Base-by-base conservation (phyloP, 2,329 filamentous ascomycete species). In the Fusarium concolor region DNA sequence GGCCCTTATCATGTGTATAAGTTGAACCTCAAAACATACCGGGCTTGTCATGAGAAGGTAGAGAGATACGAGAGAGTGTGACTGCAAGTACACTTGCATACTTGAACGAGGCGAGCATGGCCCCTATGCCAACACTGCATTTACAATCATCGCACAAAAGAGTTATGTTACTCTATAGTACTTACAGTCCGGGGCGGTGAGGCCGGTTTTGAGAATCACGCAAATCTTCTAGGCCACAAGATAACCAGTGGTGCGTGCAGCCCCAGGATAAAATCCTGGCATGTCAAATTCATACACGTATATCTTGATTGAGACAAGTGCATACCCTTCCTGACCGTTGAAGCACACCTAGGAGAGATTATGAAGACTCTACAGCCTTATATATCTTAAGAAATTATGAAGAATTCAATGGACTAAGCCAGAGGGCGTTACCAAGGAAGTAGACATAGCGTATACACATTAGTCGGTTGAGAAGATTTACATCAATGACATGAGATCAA, bases 1-100 rank as follows among this genome's bases (percentile, higher is more conserved):
- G 61, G 31, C 17, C 45, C n/a, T 54, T 49, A 20, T 56, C 58
- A 52, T 73, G 67, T 57, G 59, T 38, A 22, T 35, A 65, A 17
- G 47, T 56, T 12, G 47, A 67, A 65, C 43, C 28, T 70, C 38
- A 59, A 59, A 31, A 62, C 46, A 38, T 65, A 18, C 43, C 26
- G 22, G 56, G 20, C 20, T 70, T 56, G 18, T 72, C 46, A 12
- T 70, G 54, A 59, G 43, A 56, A 28, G 50, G 53, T 24, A 24
- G 63, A 18, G 50, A 59, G 38, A 69, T 60, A 28, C 54, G 62
- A 60, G 55, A 62, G 17, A 55, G 62, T 43, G 42, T 54, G 11
- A 63, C 65, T 22, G 54, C 47, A 60, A 33, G 14, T 57, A 47
- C 31, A 39, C 42, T n/a, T 64, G 58, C 59, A 39, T 50, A 17